phyloP scores from a whole-genome alignment of 345 rosid species.

The Brassica cretica region DNA sequence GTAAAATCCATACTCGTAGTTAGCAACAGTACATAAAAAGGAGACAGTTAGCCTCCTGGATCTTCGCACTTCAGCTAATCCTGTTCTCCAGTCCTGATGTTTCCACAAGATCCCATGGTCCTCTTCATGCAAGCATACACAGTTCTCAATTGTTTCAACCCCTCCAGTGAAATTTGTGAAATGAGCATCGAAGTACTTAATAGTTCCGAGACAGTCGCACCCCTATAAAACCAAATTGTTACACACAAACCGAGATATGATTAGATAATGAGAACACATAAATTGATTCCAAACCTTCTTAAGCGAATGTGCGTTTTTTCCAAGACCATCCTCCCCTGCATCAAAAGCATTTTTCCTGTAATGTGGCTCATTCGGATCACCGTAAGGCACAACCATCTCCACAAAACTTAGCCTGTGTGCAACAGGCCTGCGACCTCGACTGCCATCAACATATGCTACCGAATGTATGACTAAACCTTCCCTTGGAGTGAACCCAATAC shows the following conservation, averaged over 20 bases:
- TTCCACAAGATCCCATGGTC: constrained; percentile 93
- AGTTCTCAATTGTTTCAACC: constrained; percentile 85
- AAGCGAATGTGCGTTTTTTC: constrained; percentile 94
- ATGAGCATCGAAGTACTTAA: constrained; percentile 92
- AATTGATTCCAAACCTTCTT: constrained; percentile 57
- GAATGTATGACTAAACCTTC: constrained; percentile 92
- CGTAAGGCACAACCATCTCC: constrained; percentile 97
- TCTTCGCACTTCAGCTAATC: constrained; percentile 90
- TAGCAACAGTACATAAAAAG: constrained; percentile 82
- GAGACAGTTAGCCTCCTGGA: constrained; percentile 84
- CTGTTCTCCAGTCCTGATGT: constrained; percentile 99
- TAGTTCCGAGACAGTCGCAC: constrained; percentile 85
- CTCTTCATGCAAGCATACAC: constrained; percentile 92
- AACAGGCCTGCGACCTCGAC: constrained; percentile 85
- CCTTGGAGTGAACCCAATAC: constrained; percentile 85
- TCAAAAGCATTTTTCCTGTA: constrained; percentile 94
- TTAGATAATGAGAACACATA: constrained; percentile 18
- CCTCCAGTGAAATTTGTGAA: constrained; percentile 89
- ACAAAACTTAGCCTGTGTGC: constrained; percentile 91
- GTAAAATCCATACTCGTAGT: constrained; percentile 88
- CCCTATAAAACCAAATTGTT: constrained; percentile 48
- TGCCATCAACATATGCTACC: constrained; percentile 89
- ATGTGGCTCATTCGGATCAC: constrained; percentile 95
- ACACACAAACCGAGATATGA: constrained; percentile 16
- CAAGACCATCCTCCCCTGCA: constrained; percentile 97